Conservation (phyloP, 192 early-diverging fungal species). For the Gonapodya prolifera region DNA sequence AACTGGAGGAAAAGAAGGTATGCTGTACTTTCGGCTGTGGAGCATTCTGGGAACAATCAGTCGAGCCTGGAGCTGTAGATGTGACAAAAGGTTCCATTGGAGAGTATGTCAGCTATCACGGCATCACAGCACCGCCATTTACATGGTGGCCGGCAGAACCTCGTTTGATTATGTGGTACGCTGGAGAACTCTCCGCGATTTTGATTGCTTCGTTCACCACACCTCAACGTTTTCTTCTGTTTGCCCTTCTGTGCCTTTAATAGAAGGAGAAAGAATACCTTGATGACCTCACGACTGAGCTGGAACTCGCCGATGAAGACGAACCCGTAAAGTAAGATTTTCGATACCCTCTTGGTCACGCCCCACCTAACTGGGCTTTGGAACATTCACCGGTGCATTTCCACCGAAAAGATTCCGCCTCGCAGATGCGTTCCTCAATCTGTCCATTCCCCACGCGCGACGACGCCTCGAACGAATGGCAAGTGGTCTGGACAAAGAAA, state of each 20-base stretch:
- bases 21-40: too few species aligned
- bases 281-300: conserved; percentile 80
- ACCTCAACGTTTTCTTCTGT: background rate
- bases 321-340: conserved; percentile 54
- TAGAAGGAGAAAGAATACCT: conserved; percentile 83
- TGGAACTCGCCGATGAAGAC: conserved; percentile 88
- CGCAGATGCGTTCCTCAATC: conserved; percentile 76
- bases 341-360: background rate
- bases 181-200: too few species aligned
- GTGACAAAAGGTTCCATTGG: too few species aligned
- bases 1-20: conserved; percentile 72
- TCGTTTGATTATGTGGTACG: too few species aligned
- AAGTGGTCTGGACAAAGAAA: conserved; percentile 35
- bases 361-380: background rate
- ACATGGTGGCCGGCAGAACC: too few species aligned
- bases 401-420: conserved; percentile 15
- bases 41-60: background rate
- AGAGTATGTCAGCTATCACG: too few species aligned
- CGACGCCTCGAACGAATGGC: conserved; percentile 55
- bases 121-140: too few species aligned
- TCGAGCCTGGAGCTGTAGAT: too few species aligned
- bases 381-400: conserved; percentile 3
- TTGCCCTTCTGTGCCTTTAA: conserved; percentile 11
- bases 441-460: conserved; percentile 59
- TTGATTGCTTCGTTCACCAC: conserved; percentile 5